These are phyloP conservation scores for Arthrobotrys entomopaga DNA, from an alignment of 2,329 filamentous ascomycete species.

Conservation along the genomic window DNA sequence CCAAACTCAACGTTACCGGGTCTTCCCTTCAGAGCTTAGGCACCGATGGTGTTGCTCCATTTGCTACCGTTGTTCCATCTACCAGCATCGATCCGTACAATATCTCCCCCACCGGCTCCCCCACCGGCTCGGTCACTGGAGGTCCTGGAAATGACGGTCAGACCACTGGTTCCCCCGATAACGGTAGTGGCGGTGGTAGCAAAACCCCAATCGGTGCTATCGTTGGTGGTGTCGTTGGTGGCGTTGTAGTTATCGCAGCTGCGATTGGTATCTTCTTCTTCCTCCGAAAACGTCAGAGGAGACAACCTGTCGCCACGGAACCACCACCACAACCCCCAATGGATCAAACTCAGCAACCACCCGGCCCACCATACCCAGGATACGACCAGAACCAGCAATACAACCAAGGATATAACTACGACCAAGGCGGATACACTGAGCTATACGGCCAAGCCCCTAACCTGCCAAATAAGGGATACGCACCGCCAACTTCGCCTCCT, in stretches of 20 bases:
- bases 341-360: conserved; percentile 43
- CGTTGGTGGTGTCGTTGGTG: conserved; percentile 52
- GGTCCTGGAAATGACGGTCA: not conserved
- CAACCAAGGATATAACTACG: conserved; percentile 35
- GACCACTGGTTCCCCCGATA: not conserved
- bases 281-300: conserved; percentile 41
- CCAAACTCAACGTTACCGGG: conserved; percentile 48
- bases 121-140: conserved; percentile 10
- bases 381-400: conserved; percentile 20
- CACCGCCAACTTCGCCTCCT: conserved; percentile 26
- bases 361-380: conserved; percentile 23
- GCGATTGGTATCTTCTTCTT: conserved; percentile 45
- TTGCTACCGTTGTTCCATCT: conserved; percentile 23
- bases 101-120: conserved; percentile 12
- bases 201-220: conserved; percentile 40
- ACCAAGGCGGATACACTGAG: conserved; percentile 28
- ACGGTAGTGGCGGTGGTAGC: conserved; percentile 17
- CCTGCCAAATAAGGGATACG: conserved; percentile 40
- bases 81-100: conserved; percentile 19
- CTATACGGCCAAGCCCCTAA: conserved; percentile 38
- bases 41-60: conserved; percentile 44
- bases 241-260: conserved; percentile 38
- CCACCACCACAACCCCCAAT: conserved; percentile 42
- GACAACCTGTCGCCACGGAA: not conserved
- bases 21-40: conserved; percentile 44